Percentiles rank a stretch among this genome's conserved stretches.
phyloP scores from a whole-genome alignment of 2,329 filamentous ascomycete genomes.

The Lachnellula cervina region DNA sequence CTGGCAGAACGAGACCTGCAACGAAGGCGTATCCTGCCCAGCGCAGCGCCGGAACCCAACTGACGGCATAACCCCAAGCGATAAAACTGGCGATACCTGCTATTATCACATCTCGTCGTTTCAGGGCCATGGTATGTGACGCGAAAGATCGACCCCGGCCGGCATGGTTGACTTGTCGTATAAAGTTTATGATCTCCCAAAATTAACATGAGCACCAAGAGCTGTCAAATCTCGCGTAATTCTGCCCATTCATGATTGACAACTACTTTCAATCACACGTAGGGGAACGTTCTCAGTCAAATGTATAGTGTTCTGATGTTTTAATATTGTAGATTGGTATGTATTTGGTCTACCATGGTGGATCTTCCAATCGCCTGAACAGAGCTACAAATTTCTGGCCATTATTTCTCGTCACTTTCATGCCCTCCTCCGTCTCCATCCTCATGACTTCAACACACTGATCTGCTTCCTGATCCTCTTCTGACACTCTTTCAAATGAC shows the following conservation, averaged over 20 bases:
- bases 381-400: conserved; percentile 89
- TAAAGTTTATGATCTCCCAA: conserved; percentile 1
- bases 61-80: conserved; percentile 80
- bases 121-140: conserved; percentile 57
- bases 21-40: conserved; percentile 83
- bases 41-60: conserved; percentile 77
- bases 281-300: background rate
- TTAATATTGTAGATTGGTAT: background rate
- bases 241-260: background rate
- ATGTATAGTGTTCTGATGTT: background rate
- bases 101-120: conserved; percentile 66
- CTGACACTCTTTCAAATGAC: conserved; percentile 70
- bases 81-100: conserved; percentile 68
- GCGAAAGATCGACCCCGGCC: conserved; percentile 23
- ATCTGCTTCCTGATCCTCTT: conserved; percentile 63
- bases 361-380: conserved; percentile 65
- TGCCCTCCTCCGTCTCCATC: conserved; percentile 89
- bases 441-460: conserved; percentile 70
- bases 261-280: background rate
- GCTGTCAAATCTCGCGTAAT: conserved; percentile 7
- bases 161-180: conserved; percentile 27
- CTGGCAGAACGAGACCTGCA: conserved; percentile 55
- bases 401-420: conserved; percentile 89
- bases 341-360: conserved; percentile 48
- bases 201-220: background rate